Percentiles rank a stretch among this genome's conserved stretches.
These are phyloP conservation scores for Catharanthus roseus DNA, from an alignment of 257 asterid genomes.

Conservation along the genomic window DNA sequence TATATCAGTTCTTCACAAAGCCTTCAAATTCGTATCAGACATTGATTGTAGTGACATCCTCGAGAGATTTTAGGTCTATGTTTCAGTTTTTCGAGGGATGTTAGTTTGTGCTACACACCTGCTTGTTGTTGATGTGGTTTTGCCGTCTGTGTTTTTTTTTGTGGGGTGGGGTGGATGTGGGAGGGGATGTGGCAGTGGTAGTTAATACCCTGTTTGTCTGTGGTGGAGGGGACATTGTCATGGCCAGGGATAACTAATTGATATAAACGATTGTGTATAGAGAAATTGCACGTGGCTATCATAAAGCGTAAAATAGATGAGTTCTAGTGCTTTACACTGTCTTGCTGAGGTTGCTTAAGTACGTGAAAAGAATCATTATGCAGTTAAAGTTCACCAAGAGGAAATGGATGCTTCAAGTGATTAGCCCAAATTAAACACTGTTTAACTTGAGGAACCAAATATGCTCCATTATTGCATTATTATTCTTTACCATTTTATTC, in stretches of 20 bases:
- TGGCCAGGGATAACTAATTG: background rate
- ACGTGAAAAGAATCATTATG: background rate
- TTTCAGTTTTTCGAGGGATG: background rate
- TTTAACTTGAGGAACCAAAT: background rate
- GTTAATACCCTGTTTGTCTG: background rate
- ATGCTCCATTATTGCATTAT: background rate
- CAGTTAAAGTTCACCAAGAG: background rate
- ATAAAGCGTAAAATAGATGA: background rate
- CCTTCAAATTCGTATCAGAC: background rate
- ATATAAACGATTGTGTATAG: background rate
- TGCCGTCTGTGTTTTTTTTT: too few species aligned
- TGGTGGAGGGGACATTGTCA: background rate
- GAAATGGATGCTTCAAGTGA: conserved; percentile 3
- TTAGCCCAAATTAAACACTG: background rate
- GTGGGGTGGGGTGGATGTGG: background rate
- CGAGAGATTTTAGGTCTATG: background rate
- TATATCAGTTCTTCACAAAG: background rate
- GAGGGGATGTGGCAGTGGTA: background rate
- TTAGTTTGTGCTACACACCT: background rate
- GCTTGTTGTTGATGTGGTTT: too few species aligned
- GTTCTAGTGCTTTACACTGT: background rate
- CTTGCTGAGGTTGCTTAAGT: background rate
- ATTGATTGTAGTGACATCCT: background rate
- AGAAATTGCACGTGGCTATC: background rate
- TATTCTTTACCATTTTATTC: too few species aligned